These are phyloP conservation scores for Salvia rosmarinus DNA, from an alignment of 257 asterid genomes.

Conservation along the genomic window DNA sequence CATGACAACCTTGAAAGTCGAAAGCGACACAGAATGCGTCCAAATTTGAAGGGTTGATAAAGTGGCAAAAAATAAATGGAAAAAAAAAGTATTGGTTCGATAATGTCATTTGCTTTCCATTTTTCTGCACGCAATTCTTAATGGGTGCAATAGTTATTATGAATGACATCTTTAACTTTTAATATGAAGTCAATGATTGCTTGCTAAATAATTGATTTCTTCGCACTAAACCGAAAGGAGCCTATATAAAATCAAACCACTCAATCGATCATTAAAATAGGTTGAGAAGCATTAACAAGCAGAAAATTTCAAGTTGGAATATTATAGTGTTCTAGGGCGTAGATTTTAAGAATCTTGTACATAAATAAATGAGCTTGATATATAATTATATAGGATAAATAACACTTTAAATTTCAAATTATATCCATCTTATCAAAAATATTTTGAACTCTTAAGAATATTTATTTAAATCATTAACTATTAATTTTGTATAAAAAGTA, in stretches of 20 bases:
- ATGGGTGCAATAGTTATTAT: slow-evolving; percentile 25
- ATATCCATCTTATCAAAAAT: no score
- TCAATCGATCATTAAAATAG: background rate
- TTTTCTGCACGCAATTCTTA: slow-evolving; percentile 21
- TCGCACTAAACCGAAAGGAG: slow-evolving; percentile 25
- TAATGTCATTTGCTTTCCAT: slow-evolving; percentile 26
- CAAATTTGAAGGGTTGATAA: slow-evolving; percentile 22
- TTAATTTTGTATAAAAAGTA: no score
- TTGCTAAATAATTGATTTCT: slow-evolving; percentile 12
- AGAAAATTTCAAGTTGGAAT: no score
- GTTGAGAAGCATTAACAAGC: slow-evolving; percentile 20
- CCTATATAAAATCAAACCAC: background rate
- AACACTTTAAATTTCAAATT: no score
- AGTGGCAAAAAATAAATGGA: background rate
- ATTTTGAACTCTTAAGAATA: no score
- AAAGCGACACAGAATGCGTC: slow-evolving; percentile 23
- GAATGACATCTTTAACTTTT: slow-evolving; percentile 19
- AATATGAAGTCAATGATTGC: slow-evolving; percentile 33
- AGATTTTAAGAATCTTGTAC: no score
- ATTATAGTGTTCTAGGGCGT: no score
- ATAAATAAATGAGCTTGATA: no score
- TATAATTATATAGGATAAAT: no score
- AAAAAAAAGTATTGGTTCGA: background rate
- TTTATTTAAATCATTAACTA: no score
- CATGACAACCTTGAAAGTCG: slow-evolving; percentile 41